Evolutionary conservation across 2,329 filamentous ascomycete species (phyloP).

Genomic region (Orbilia javanica): DNA sequence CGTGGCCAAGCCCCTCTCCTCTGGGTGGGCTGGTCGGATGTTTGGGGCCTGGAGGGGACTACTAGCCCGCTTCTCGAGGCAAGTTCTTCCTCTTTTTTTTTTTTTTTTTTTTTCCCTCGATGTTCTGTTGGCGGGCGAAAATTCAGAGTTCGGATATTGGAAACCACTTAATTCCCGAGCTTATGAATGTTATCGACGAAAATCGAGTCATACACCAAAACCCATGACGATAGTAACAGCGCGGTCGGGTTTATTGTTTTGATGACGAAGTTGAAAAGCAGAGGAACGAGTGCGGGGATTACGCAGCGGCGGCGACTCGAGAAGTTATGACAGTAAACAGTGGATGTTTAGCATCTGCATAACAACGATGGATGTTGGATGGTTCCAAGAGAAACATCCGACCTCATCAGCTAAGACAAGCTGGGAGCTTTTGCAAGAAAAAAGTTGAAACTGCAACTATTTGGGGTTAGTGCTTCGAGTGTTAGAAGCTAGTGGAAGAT

Average conservation of each 20-base stretch:
- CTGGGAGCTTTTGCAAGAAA: constrained; percentile 40
- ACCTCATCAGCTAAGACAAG: constrained; percentile 51
- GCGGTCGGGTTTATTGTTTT: not conserved
- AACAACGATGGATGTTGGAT: constrained; percentile 47
- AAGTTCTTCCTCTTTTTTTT: constrained; percentile 52
- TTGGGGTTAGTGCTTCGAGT: constrained; percentile 38
- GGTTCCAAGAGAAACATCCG: constrained; percentile 50
- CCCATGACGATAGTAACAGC: constrained; percentile 34
- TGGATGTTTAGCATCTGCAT: constrained; percentile 31
- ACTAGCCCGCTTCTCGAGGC: constrained; percentile 34
- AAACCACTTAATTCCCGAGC: constrained; percentile 44
- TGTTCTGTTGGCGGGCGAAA: constrained; percentile 30
- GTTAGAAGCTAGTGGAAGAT: constrained; percentile 50
- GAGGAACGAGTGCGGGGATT: constrained; percentile 32
- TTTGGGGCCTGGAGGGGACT: constrained; percentile 13
- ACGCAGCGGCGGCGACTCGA: constrained; percentile 26
- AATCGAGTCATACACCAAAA: constrained; percentile 50
- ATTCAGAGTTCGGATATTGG: constrained; percentile 29
- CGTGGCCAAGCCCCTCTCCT: constrained; percentile 49
- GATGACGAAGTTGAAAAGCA: constrained; percentile 10
- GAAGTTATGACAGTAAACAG: constrained; percentile 9
- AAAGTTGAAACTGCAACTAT: constrained; percentile 45
- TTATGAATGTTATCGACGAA: constrained; percentile 43
- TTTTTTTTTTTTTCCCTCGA: no score
- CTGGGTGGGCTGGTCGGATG: constrained; percentile 41